Evolutionary conservation across 805 yeast genomes (phyloP).

Genomic region (Suhomyces xylopsoci): DNA sequence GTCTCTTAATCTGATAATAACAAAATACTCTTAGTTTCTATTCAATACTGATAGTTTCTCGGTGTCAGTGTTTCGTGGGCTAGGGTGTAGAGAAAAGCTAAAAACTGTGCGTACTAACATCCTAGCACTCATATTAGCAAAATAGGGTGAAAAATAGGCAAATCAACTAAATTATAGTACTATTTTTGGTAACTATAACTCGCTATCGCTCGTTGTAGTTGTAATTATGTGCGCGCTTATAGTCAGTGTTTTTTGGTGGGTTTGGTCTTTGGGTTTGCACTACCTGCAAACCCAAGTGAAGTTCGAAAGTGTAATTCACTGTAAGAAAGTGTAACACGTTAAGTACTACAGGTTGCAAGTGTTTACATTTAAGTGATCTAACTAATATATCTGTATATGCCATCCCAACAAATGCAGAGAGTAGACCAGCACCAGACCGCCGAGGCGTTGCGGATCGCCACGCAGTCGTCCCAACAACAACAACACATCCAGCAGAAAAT

Average conservation of each 20-base stretch:
- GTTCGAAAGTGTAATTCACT: slow-evolving; percentile 6
- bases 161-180: too few species aligned
- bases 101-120: too few species aligned
- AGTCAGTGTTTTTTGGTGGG: too few species aligned
- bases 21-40: too few species aligned
- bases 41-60: too few species aligned
- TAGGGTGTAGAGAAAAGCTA: too few species aligned
- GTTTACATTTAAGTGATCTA: slow-evolving; percentile 1
- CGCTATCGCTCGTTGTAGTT: neutral
- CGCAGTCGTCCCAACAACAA: slow-evolving; percentile 13
- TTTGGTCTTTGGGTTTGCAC: too few species aligned
- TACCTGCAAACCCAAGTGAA: slow-evolving; percentile 5
- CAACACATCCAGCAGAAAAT: slow-evolving; percentile 10
- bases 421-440: slow-evolving; percentile 17
- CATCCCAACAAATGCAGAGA: slow-evolving; percentile 7
- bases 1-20: too few species aligned
- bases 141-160: too few species aligned
- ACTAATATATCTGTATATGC: slow-evolving; percentile 2
- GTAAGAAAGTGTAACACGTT: slow-evolving; percentile 5
- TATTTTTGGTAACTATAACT: neutral
- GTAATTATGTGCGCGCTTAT: too few species aligned
- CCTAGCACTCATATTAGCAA: too few species aligned
- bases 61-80: too few species aligned
- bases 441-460: slow-evolving; percentile 20
- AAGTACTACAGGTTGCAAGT: slow-evolving; percentile 5